Conservation (phyloP, 2,329 filamentous ascomycete species). For the Aspergillus sp. region DNA sequence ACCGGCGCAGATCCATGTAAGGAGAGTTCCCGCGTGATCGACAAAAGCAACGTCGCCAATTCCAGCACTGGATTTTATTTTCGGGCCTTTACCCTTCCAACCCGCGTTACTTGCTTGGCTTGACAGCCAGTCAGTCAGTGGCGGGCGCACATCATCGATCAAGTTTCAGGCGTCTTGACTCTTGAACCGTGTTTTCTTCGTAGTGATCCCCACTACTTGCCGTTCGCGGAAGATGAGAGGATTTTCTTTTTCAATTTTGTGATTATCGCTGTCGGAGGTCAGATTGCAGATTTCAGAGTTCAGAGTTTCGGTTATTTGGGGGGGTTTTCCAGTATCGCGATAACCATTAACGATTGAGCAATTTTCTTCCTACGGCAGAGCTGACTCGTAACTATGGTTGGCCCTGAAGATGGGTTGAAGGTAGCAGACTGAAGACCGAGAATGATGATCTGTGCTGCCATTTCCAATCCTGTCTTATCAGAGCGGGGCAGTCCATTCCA, state of each 20-base stretch:
- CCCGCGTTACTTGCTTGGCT: constrained; percentile 8
- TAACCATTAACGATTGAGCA: too few relatives aligned
- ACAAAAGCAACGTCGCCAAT: constrained; percentile 17
- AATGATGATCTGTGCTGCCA: too few relatives aligned
- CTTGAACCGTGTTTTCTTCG: too few relatives aligned
- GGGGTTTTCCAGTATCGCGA: background rate
- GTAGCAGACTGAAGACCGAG: too few relatives aligned
- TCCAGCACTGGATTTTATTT: constrained; percentile 11
- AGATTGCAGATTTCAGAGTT: too few relatives aligned
- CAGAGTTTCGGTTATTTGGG: background rate
- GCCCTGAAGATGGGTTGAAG: too few relatives aligned
- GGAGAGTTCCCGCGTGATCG: constrained; percentile 26
- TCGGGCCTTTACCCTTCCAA: constrained; percentile 12
- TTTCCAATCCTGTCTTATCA: too few relatives aligned
- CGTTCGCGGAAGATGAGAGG: constrained; percentile 1
- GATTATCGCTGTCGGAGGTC: background rate
- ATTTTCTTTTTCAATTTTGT: too few relatives aligned
- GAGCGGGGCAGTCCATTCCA: too few relatives aligned
- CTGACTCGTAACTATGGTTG: too few relatives aligned
- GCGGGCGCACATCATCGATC: constrained; percentile 13
- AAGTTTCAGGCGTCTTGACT: background rate
- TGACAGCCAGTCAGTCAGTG: background rate
- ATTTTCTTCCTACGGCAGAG: too few relatives aligned
- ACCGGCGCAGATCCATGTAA: constrained; percentile 23
- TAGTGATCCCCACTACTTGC: constrained; percentile 5